Evolutionary conservation across 331 rosid species (phyloP).

Genomic region (Malus hybrid): DNA sequence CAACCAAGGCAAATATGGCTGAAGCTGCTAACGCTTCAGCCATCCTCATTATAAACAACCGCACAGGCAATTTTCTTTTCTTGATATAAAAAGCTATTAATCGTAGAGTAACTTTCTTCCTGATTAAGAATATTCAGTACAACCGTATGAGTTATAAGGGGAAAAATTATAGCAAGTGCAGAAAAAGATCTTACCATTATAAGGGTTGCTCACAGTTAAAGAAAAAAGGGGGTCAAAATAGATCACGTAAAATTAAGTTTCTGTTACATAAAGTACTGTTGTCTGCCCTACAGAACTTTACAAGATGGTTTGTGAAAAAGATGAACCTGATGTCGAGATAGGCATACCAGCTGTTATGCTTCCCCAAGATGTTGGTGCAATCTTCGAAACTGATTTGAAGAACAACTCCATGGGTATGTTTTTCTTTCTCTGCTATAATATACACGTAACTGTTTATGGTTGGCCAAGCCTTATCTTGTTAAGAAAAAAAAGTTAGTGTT

Average conservation of each 20-base stretch:
- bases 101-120: not conserved
- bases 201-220: not conserved
- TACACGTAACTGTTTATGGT: not conserved
- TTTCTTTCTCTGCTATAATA: constrained; percentile 6
- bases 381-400: constrained; percentile 47
- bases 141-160: not conserved
- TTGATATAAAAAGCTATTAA: not conserved
- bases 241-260: not conserved
- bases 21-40: constrained; percentile 82
- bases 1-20: constrained; percentile 79
- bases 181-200: not conserved
- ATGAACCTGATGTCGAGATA: constrained; percentile 64
- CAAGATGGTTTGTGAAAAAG: constrained; percentile 93
- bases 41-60: constrained; percentile 74
- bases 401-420: constrained; percentile 46
- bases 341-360: constrained; percentile 95
- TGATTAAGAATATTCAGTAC: not conserved
- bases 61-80: constrained; percentile 48
- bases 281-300: constrained; percentile 63
- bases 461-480: not conserved
- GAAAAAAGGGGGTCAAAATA: not conserved
- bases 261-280: constrained; percentile 17
- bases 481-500: not conserved
- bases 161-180: not conserved
- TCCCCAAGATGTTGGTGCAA: constrained; percentile 80